Evolutionary conservation across 495 filamentous ascomycete species (phyloP).

Genomic region (Talaromyces wortmannii): DNA sequence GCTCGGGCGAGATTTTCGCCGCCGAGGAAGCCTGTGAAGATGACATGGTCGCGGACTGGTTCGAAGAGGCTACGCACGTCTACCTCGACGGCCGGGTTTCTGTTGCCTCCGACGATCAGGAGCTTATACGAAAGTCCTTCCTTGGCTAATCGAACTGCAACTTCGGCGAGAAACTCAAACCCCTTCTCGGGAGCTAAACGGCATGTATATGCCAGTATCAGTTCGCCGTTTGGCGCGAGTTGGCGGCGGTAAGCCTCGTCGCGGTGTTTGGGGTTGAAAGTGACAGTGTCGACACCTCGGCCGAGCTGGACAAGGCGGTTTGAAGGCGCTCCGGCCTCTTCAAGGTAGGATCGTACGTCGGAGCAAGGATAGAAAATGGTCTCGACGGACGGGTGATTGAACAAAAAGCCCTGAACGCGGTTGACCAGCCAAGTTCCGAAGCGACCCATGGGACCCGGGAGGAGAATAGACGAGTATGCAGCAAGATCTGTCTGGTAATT

Average conservation of each 20-base stretch:
- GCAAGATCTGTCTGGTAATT: constrained; percentile 64
- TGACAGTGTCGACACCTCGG: constrained; percentile 52
- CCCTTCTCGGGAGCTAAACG: constrained; percentile 60
- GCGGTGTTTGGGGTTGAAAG: constrained; percentile 44
- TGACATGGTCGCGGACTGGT: constrained; percentile 36
- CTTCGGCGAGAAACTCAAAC: constrained; percentile 53
- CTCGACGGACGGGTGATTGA: constrained; percentile 46
- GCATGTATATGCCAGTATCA: constrained; percentile 52
- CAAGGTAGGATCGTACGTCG: constrained; percentile 48
- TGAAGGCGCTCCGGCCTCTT: constrained; percentile 36
- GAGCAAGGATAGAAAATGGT: constrained; percentile 57
- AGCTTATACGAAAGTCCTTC: constrained; percentile 50
- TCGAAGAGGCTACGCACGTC: constrained; percentile 47
- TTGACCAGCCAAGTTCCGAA: constrained; percentile 49
- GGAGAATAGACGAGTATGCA: constrained; percentile 54
- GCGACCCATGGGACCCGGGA: constrained; percentile 46
- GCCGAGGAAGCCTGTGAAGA: constrained; percentile 51
- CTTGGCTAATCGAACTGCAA: constrained; percentile 37
- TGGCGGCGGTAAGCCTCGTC: constrained; percentile 36
- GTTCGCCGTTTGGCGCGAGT: constrained; percentile 50
- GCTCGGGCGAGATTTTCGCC: constrained; percentile 46
- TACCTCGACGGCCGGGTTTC: constrained; percentile 47
- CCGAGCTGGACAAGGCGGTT: constrained; percentile 46
- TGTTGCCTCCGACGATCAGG: constrained; percentile 55
- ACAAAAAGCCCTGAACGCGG: constrained; percentile 51